Conservation (phyloP, 129 eudicot species). For the Escallonia herrerae region DNA sequence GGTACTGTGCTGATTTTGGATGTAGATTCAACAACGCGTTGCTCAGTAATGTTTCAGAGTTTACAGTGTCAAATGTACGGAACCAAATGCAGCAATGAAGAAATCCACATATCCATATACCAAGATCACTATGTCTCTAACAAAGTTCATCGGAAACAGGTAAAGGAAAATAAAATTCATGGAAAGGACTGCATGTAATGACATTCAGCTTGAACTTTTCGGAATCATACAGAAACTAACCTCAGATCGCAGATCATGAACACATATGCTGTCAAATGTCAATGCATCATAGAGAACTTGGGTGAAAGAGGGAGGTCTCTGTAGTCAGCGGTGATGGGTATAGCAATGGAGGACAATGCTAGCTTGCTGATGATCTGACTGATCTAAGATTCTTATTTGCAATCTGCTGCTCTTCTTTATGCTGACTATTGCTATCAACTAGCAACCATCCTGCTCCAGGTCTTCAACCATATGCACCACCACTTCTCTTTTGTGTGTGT, state of each 20-base stretch:
- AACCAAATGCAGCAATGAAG: too few relatives aligned
- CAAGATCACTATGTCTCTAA: too few relatives aligned
- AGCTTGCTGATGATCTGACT: not conserved
- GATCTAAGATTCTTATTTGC: not conserved
- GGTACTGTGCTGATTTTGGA: too few relatives aligned
- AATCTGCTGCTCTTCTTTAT: not conserved
- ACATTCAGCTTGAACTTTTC: too few relatives aligned
- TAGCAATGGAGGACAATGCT: not conserved
- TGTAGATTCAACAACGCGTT: too few relatives aligned
- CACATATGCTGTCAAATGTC: not conserved
- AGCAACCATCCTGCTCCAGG: not conserved
- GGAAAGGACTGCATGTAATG: too few relatives aligned
- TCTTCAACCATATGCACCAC: not conserved
- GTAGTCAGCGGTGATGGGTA: not conserved
- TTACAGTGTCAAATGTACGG: too few relatives aligned
- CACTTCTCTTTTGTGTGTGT: constrained; percentile 1
- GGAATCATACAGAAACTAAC: not conserved
- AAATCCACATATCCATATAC: too few relatives aligned
- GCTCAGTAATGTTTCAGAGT: too few relatives aligned
- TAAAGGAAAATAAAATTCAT: too few relatives aligned
- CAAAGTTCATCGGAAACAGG: too few relatives aligned
- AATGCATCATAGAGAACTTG: not conserved
- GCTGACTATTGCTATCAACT: not conserved
- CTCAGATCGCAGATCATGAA: constrained; percentile 5
- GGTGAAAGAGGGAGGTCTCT: not conserved